Evolutionary conservation across 2,329 filamentous ascomycete genomes (phyloP).

Genomic region (Fusarium brevicatenulatum): DNA sequence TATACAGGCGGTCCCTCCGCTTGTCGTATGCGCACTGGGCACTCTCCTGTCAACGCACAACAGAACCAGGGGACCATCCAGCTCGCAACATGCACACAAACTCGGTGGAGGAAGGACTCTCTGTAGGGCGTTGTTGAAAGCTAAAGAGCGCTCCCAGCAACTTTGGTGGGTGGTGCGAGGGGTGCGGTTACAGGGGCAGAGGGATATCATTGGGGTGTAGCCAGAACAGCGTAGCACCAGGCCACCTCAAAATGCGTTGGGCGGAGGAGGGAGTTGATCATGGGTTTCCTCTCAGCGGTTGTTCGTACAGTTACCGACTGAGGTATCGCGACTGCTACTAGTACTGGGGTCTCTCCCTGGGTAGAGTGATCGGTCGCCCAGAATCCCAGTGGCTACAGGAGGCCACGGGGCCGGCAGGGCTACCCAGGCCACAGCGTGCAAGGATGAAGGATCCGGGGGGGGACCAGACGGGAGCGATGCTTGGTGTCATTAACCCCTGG

Average conservation of each 20-base stretch:
- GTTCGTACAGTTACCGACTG: constrained; percentile 14
- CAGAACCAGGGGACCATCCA: constrained; percentile 40
- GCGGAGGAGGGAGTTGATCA: constrained; percentile 41
- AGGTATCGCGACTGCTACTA: constrained; percentile 14
- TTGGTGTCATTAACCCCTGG: constrained; percentile 39
- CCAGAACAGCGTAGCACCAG: constrained; percentile 49
- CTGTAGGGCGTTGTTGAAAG: constrained; percentile 24
- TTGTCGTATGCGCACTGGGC: constrained; percentile 44
- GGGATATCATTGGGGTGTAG: constrained; percentile 40
- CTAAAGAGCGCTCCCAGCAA: constrained; percentile 31
- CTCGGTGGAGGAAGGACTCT: constrained; percentile 41
- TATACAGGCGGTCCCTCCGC: constrained; percentile 21
- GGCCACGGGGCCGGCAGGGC: constrained; percentile 34
- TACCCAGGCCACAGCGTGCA: constrained; percentile 31
- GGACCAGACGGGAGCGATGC: constrained; percentile 40
- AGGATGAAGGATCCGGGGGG: constrained; percentile 30
- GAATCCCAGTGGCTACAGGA: constrained; percentile 28
- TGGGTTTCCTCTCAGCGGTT: constrained; percentile 38
- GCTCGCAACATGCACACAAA: constrained; percentile 32
- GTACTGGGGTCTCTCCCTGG: constrained; percentile 27
- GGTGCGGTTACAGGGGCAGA: constrained; percentile 39
- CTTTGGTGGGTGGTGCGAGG: constrained; percentile 42
- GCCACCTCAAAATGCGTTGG: constrained; percentile 34
- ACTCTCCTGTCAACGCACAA: constrained; percentile 43
- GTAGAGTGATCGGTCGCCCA: constrained; percentile 33